Evolutionary conservation across 1,139 yeast genomes (phyloP).

Genomic region (Geotrichum klebahnii): DNA sequence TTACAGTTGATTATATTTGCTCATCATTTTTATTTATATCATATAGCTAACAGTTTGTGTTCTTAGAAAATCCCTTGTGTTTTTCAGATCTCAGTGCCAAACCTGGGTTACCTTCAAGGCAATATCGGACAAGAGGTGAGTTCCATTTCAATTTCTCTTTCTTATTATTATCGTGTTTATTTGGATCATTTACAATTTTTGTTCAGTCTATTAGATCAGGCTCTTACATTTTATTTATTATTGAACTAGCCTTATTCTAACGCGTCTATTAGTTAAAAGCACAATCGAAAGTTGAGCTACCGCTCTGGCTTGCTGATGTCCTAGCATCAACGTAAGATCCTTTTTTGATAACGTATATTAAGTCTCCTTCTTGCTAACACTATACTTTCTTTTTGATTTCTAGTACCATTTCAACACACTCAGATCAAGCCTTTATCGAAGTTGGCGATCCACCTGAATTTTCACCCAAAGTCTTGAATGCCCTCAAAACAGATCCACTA

Average conservation of each 20-base stretch:
- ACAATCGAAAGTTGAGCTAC: conserved; percentile 71
- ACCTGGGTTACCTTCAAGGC: conserved; percentile 83
- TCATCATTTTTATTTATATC: neutral
- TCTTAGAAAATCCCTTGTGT: conserved; percentile 65
- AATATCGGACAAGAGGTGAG: conserved; percentile 57
- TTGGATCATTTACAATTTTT: too few species aligned
- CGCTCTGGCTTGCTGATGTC: conserved; percentile 84
- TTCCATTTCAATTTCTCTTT: conserved; percentile 4
- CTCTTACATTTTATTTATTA: too few species aligned
- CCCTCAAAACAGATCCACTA: conserved; percentile 71
- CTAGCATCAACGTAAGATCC: conserved; percentile 52
- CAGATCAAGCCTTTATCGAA: conserved; percentile 58
- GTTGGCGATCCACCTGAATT: conserved; percentile 67
- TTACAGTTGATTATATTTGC: too few species aligned
- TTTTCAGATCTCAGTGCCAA: conserved; percentile 75
- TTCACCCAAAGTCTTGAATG: conserved; percentile 62
- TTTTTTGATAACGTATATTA: conserved; percentile 29
- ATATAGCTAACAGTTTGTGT: neutral
- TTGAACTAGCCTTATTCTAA: too few species aligned
- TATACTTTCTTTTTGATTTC: too few species aligned
- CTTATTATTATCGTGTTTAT: too few species aligned
- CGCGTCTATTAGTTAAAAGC: conserved; percentile 44
- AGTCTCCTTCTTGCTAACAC: too few species aligned
- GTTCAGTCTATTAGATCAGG: too few species aligned
- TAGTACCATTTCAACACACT: conserved; percentile 35